A percentile compares a stretch with the other conserved stretches of the same genome.
phyloP scores from a whole-genome alignment of 176 grass and related monocot genomes.

The Aegilops tauschii region DNA sequence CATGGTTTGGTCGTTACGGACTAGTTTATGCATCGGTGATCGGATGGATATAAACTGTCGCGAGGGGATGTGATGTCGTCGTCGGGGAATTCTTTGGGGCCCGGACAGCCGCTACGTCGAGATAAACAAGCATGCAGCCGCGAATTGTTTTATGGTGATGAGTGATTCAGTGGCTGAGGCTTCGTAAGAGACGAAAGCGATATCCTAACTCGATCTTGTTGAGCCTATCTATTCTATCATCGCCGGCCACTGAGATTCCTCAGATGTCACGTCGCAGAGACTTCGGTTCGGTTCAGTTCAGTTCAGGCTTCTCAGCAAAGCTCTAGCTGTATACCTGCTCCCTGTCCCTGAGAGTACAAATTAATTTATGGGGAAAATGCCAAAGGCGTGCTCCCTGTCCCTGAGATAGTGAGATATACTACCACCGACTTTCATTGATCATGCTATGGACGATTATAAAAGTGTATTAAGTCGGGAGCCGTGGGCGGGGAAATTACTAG shows the following conservation, averaged over 20 bases:
- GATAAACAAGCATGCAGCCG: background rate
- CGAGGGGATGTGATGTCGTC: background rate
- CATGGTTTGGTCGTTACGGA: background rate
- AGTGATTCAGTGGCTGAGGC: background rate
- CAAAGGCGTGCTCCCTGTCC: too few relatives aligned
- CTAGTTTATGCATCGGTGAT: background rate
- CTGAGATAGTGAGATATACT: too few relatives aligned
- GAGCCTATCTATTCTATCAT: background rate
- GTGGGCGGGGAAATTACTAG: too few relatives aligned
- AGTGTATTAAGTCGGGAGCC: too few relatives aligned
- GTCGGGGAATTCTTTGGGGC: background rate
- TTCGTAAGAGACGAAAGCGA: conserved; percentile 4
- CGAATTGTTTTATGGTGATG: background rate
- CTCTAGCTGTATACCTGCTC: too few relatives aligned
- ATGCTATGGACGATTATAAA: too few relatives aligned
- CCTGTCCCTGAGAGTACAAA: too few relatives aligned
- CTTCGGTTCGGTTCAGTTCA: background rate
- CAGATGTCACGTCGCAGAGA: background rate
- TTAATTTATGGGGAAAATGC: too few relatives aligned
- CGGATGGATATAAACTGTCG: background rate
- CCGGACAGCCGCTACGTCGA: background rate
- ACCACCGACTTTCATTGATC: too few relatives aligned
- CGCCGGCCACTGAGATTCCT: background rate
- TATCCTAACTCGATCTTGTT: background rate
- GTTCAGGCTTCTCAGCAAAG: too few relatives aligned